These are phyloP conservation scores for Scolecobasidium constrictum DNA, from an alignment of 2,329 filamentous ascomycete genomes.

Conservation along the genomic window DNA sequence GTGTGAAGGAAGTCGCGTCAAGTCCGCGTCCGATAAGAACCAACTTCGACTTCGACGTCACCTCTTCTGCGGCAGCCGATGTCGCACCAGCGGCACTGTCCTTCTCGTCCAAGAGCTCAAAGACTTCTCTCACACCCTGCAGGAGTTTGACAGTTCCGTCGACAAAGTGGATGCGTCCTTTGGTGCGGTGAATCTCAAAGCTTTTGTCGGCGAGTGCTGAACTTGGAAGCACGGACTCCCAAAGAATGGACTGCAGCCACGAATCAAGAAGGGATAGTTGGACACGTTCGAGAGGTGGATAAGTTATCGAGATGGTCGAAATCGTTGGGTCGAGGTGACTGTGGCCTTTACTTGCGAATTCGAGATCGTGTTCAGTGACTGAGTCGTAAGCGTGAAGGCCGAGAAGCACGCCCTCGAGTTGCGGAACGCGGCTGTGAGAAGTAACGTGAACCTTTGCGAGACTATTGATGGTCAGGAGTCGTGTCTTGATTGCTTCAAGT, in stretches of 20 bases:
- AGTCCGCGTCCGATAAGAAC: conserved; percentile 12
- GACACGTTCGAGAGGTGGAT: conserved; percentile 46
- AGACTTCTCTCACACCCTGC: conserved; percentile 87
- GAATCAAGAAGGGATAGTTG: conserved; percentile 58
- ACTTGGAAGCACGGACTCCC: conserved; percentile 58
- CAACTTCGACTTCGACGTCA: conserved; percentile 4
- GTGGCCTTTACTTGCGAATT: conserved; percentile 66
- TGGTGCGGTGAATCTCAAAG: conserved; percentile 81
- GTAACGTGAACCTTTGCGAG: conserved; percentile 78
- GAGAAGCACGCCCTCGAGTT: conserved; percentile 74
- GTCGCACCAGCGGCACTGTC: conserved; percentile 6
- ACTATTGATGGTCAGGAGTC: conserved; percentile 79
- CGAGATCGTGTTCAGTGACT: conserved; percentile 52
- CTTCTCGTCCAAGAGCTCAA: conserved; percentile 66
- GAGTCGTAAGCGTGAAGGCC: conserved; percentile 90
- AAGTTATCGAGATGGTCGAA: conserved; percentile 63
- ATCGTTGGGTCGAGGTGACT: conserved; percentile 87
- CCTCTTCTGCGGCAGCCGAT: not conserved
- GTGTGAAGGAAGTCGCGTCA: conserved; percentile 5
- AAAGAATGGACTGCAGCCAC: conserved; percentile 76
- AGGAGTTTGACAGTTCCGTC: conserved; percentile 63
- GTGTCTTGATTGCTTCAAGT: conserved; percentile 54
- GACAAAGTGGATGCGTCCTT: conserved; percentile 61
- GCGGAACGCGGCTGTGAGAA: conserved; percentile 65
- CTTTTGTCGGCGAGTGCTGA: conserved; percentile 1